Percentiles rank a stretch among this genome's conserved stretches.
phyloP scores from a whole-genome alignment of 257 asterid genomes.

The Solanum corneliomulleri region DNA sequence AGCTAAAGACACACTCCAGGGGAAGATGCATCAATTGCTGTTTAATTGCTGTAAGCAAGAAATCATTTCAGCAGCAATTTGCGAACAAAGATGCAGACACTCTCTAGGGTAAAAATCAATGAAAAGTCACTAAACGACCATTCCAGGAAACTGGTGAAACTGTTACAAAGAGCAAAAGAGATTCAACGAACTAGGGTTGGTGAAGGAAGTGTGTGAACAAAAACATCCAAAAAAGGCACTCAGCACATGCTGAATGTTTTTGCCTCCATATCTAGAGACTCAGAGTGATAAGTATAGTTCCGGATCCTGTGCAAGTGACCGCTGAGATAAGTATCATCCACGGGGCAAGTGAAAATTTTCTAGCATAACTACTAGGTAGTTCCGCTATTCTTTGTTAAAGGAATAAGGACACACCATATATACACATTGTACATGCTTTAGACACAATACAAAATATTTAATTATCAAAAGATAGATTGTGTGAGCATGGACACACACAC shows the following conservation, averaged over 20 bases:
- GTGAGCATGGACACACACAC: neutral
- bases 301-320: neutral
- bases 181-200: neutral
- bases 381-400: neutral
- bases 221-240: neutral
- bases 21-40: neutral
- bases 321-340: neutral
- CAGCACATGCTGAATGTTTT: neutral
- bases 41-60: neutral
- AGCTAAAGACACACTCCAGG: neutral
- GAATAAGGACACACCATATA: neutral
- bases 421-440: neutral
- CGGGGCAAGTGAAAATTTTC: neutral
- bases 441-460: neutral
- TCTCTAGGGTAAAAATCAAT: neutral
- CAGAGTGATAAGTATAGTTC: neutral
- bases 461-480: neutral
- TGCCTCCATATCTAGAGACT: neutral
- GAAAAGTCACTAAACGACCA: neutral
- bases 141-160: neutral
- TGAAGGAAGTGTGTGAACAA: neutral
- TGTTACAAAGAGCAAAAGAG: neutral
- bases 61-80: neutral
- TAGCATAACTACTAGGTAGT: neutral
- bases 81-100: neutral